Evolutionary conservation across 1,284 basidiomycete genomes (phyloP), one percentile per base, ranked within the genome.

Genomic region (Ustilago cynodontis): DNA sequence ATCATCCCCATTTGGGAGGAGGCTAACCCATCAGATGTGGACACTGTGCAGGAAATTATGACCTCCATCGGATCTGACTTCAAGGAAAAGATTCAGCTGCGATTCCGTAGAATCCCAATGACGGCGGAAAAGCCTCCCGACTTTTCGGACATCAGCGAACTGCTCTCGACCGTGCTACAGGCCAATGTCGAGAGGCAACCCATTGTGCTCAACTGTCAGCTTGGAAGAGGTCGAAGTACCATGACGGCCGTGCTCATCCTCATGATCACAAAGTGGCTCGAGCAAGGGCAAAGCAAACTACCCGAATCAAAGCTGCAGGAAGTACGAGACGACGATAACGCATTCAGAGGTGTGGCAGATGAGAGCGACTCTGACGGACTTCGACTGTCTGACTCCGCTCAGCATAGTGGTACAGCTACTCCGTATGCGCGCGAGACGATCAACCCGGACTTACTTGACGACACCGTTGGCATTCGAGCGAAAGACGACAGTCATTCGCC

Each of bases 1-100:
- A 93, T 99, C 13, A 91, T 96, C 9, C 96, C 97, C 0, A 88
- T 98, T 1, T 99, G 97, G 97, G 96, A 98, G 86, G 93, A 94
- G 79, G 93, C 93, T 1, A 89, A 90, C 53, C 87, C 90, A n/a
- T 87, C 90, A 7, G 90, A 94, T 78, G 92, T 99, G 11, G 90
- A 91, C 41, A 94, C 94, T 0, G 88, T 98, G 43, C 93, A 94
- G 80, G 94, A 97, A 65, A 90, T 98, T 64, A 98, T 99, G 95
- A 65, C 65, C n/a, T 51, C 47, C 22, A 68, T 80, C 10, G 65
- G 78, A 9, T 35, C 59, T 11, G 72, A 81, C 24, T 71, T 82
- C 52, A 77, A 75, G 56, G 62, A 63, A 76, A 80, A 82, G 37
- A 88, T 93, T 29, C 90, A 92, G 65, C 88, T 98, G 29, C 88